A percentile compares a stretch with the other conserved stretches of the same genome.
phyloP scores from a whole-genome alignment of 495 filamentous ascomycete species.

The Mytilinidion resinicola region DNA sequence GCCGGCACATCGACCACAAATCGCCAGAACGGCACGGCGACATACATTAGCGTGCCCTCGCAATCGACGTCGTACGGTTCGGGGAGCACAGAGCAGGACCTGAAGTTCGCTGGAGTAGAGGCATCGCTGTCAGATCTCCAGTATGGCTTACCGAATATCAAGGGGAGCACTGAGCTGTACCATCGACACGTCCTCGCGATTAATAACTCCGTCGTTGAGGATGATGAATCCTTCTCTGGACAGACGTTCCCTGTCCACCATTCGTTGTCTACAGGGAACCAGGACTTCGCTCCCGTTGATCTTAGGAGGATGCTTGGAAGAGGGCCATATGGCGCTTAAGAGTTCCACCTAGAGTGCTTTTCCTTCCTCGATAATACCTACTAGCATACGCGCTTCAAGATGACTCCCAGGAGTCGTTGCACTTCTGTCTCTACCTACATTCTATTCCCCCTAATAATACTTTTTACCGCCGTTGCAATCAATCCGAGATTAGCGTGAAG shows the following conservation, averaged over 20 bases:
- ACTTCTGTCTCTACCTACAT: too few relatives aligned
- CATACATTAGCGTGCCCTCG: conserved; percentile 44
- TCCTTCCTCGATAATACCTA: too few relatives aligned
- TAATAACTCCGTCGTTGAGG: conserved; percentile 44
- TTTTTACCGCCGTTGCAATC: too few relatives aligned
- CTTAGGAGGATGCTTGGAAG: conserved; percentile 33
- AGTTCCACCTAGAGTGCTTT: too few relatives aligned
- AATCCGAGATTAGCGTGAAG: too few relatives aligned
- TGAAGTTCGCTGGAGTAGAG: conserved; percentile 42
- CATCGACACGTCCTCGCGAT: conserved; percentile 45
- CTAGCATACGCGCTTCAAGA: too few relatives aligned
- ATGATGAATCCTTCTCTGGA: conserved; percentile 32
- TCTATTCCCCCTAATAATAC: too few relatives aligned
- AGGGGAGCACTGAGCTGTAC: conserved; percentile 36
- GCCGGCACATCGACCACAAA: conserved; percentile 45
- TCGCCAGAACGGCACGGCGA: conserved; percentile 50
- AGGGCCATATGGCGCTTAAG: conserved; percentile 21
- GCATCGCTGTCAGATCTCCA: conserved; percentile 6
- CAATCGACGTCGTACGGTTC: conserved; percentile 43
- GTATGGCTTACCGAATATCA: not conserved
- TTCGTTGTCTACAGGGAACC: not conserved
- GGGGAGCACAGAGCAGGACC: conserved; percentile 51
- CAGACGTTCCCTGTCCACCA: conserved; percentile 9
- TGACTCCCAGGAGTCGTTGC: too few relatives aligned
- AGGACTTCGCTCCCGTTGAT: conserved; percentile 14